Evolutionary conservation across 2,329 filamentous ascomycete genomes (phyloP), one percentile per base, ranked within the genome.

Genomic region (Xylaria sp.): DNA sequence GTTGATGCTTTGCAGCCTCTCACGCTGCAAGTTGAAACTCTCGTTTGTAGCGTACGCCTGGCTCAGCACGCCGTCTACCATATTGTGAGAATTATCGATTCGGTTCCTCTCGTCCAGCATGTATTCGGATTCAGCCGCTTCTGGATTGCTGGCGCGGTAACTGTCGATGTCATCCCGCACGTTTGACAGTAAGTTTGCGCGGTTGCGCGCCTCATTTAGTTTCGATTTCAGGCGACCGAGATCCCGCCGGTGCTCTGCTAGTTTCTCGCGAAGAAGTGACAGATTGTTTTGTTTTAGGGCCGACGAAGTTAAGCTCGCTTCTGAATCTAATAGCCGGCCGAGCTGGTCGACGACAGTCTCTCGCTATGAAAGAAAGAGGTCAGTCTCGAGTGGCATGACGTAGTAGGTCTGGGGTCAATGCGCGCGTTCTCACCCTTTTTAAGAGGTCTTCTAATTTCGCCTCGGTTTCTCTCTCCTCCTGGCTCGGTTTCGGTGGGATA

Each of bases 211-310:
- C 74, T 95, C 91, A 62, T 88, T 82, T 61, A 99, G 90, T 67
- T 90, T 88, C 33, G 89, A 86, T 68, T 90, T 91, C 61, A 98
- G 86, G 10, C 94, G 92, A 4, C 85, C 81, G 46, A 97, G 89
- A 81, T 98, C 95, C 72, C 91, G 91, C 70, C 91, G 90, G 83
- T 99, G 95, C 79, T 97, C 92, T 46, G 89, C 85, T 18, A 98
- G 90, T 79, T 98, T 92, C 83, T 97, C 94, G 73, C 93, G 92
- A 75, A 98, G 93, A 36, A 97, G 91, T 68, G 93, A 88, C 46
- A 99, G 90, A 80, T 98, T 98, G 84, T 95, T 97, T 78, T 97
- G 94, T 83, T 98, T 98, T n/a, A 97, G 88, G 65, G 94, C 94
- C 46, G 95, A 98, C 54, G 94, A 91, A 60, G 92, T 94, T 68